A percentile compares a stretch with the other conserved stretches of the same genome.
These are phyloP conservation scores for Nicotiana obtusifolia DNA, from an alignment of 257 asterid genomes.

Conservation along the genomic window DNA sequence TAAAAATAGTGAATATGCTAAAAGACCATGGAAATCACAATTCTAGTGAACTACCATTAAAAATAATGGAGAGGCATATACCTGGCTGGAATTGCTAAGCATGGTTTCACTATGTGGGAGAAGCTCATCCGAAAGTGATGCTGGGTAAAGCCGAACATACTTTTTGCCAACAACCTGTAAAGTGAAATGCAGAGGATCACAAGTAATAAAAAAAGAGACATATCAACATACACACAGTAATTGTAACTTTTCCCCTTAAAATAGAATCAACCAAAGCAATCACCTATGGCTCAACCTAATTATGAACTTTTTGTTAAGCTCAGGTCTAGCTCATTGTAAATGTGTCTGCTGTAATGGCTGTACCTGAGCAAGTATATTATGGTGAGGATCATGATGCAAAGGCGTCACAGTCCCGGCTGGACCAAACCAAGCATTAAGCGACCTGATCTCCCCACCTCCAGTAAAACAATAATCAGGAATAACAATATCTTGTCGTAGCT, in stretches of 20 bases:
- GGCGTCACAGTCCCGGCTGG: slow-evolving; percentile 98
- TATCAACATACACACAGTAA: neutral
- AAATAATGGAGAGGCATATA: slow-evolving; percentile 15
- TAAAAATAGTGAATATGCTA: neutral
- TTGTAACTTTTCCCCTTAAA: neutral
- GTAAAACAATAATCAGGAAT: slow-evolving; percentile 92
- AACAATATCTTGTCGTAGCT: slow-evolving; percentile 74
- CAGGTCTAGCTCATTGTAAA: neutral
- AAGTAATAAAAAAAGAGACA: neutral
- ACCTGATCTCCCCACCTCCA: slow-evolving; percentile 85
- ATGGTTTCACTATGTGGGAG: slow-evolving; percentile 59
- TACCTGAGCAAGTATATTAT: slow-evolving; percentile 97
- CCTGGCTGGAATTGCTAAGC: slow-evolving; percentile 97
- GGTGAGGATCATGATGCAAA: slow-evolving; percentile 97
- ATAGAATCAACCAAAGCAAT: neutral
- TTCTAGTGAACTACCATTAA: neutral
- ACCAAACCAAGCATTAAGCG: slow-evolving; percentile 96
- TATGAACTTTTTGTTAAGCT: neutral
- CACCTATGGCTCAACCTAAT: neutral
- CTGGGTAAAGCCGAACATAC: slow-evolving; percentile 53
- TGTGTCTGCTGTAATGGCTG: neutral
- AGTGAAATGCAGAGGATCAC: neutral
- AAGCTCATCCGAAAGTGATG: slow-evolving; percentile 54
- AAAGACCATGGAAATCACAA: neutral
- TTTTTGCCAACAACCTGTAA: slow-evolving; percentile 53